Evolutionary conservation across 768 basidiomycete genomes (phyloP), one percentile per base, ranked within the genome.

Genomic region (Lanmaoa pseudosensibilis): DNA sequence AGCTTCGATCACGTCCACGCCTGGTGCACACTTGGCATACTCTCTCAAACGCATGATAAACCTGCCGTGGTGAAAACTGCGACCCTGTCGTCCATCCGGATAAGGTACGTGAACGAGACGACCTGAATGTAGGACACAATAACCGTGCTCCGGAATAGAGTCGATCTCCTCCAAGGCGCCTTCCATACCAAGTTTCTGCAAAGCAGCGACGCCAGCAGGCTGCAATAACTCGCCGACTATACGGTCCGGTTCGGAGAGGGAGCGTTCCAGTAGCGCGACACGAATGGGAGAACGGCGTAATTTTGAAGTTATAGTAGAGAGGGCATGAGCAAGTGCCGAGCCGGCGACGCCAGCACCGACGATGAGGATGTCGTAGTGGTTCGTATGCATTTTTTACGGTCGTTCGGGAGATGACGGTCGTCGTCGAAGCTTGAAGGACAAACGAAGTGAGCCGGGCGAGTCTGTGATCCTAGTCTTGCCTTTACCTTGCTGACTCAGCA

Each of bases 191-290:
- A 99, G 83, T 37, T 81, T 74, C 54, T 82, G 74, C 44, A 99
- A 75, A 1, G 93, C 85, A 13, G 78, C 76, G 23, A 94, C 85
- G 1, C 97, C 97, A 2, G 88, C 94, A 2, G 97, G 97, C 67
- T 99, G 97, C 23, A 99, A 77, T 1, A 98, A 84, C 71, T 99
- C 97, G 25, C 97, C 97, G 34, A 98, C 97, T 62, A 99, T 98
- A 18, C 97, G 83, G 78, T 98, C 94, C 0, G 97, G 97, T 69
- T 93, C 90, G 0, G 88, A 80, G 4, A 98, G 80, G 15, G 95
- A 96, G 12, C 96, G 86, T 73, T 99, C 97, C 53, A 99, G 78
- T 0, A 98, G 75, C 18, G 88, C 88, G 61, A 98, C 86, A 21
- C 85, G 82, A 19, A 94, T 81, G 15, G 88, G 88, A 51, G 75